These are phyloP conservation scores for Pichia rugopelliculosa DNA, from an alignment of 805 yeast genomes.

Conservation along the genomic window DNA sequence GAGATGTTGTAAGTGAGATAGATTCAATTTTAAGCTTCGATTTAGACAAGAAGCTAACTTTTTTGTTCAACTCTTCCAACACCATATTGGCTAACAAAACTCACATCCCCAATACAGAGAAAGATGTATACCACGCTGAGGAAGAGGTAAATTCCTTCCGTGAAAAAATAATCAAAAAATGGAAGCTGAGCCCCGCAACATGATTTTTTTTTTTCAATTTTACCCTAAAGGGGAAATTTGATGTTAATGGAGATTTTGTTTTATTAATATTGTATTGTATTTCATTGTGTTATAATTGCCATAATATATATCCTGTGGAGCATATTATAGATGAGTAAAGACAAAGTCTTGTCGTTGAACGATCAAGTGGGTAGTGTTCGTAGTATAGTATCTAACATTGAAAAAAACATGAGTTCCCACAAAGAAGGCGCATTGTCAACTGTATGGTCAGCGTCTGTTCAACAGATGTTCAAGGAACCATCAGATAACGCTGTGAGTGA, in stretches of 20 bases:
- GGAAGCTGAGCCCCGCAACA: background rate
- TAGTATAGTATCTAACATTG: conserved; percentile 5
- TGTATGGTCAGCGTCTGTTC: background rate
- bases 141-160: background rate
- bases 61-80: background rate
- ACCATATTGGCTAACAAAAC: background rate
- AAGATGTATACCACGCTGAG: background rate
- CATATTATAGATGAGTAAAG: background rate
- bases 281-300: background rate
- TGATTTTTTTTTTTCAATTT: background rate
- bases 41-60: background rate
- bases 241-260: background rate
- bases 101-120: background rate
- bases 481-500: too few relatives aligned
- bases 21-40: background rate
- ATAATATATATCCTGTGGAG: too few relatives aligned
- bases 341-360: background rate
- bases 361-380: conserved; percentile 1
- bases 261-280: background rate
- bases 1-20: background rate
- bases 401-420: background rate
- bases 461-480: too few relatives aligned
- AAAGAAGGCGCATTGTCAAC: background rate
- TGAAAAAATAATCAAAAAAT: background rate
- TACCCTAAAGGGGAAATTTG: background rate